These are phyloP conservation scores for Chlorella sp. DNA, from an alignment of 139 green algal genomes.

Conservation along the genomic window DNA sequence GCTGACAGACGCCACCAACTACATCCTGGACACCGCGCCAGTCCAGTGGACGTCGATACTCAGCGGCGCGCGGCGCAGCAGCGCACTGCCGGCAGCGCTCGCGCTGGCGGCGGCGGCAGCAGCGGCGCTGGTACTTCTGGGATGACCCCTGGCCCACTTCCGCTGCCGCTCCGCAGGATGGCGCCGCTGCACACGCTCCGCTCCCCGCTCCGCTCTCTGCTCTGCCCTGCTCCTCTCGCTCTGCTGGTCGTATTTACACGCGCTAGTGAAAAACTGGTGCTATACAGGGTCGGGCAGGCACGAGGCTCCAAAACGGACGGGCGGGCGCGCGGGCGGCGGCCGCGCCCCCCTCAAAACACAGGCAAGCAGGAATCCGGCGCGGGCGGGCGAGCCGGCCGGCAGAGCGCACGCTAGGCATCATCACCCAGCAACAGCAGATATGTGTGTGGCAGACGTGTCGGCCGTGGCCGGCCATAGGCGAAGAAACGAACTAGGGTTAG, in stretches of 20 bases:
- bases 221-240: not conserved
- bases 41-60: conserved; percentile 4
- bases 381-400: too few species aligned
- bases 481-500: not conserved
- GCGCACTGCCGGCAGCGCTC: not conserved
- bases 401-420: too few species aligned
- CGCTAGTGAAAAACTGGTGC: too few species aligned
- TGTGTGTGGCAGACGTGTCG: too few species aligned
- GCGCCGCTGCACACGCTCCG: too few species aligned
- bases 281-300: too few species aligned
- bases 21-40: conserved; percentile 3
- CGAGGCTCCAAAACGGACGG: not conserved
- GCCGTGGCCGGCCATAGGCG: not conserved
- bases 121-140: not conserved
- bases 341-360: not conserved
- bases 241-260: too few species aligned
- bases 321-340: too few species aligned
- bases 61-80: not conserved
- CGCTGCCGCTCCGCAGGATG: too few species aligned
- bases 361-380: too few species aligned
- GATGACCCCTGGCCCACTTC: not conserved
- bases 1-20: conserved; percentile 11
- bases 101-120: not conserved
- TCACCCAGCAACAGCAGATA: too few species aligned
- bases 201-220: too few species aligned